Evolutionary conservation across 306 rosid species (phyloP).

Genomic region (Pterocarpus macrocarpus): DNA sequence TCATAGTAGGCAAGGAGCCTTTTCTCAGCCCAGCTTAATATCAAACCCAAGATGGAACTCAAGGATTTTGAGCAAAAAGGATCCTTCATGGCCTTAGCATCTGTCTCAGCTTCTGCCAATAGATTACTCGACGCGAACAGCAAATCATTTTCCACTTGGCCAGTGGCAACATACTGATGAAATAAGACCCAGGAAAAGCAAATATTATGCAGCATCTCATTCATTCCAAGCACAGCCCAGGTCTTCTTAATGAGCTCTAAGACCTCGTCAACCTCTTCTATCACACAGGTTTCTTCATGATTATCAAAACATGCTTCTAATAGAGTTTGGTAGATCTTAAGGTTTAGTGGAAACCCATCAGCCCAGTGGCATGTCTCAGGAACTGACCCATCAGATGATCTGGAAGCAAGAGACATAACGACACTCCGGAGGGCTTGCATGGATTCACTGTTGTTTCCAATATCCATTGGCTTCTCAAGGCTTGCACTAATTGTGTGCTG

Average conservation of each 20-base stretch:
- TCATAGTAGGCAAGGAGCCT: conserved; percentile 75
- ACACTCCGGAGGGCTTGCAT: conserved; percentile 63
- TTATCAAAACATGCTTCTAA: conserved; percentile 83
- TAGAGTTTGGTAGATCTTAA: conserved; percentile 76
- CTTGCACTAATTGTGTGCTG: conserved; percentile 57
- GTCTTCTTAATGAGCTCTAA: conserved; percentile 84
- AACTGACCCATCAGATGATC: conserved; percentile 66
- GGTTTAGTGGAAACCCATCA: conserved; percentile 84
- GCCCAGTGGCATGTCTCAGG: conserved; percentile 81
- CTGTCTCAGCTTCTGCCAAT: conserved; percentile 72
- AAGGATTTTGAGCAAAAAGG: conserved; percentile 55
- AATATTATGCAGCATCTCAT: conserved; percentile 78
- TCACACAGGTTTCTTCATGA: conserved; percentile 63
- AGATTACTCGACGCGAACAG: conserved; percentile 76
- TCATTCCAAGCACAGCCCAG: conserved; percentile 76
- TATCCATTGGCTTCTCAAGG: conserved; percentile 66
- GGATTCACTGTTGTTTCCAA: conserved; percentile 62
- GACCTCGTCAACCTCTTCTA: conserved; percentile 88
- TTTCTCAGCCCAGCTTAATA: conserved; percentile 75
- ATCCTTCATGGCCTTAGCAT: conserved; percentile 55
- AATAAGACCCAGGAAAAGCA: conserved; percentile 78
- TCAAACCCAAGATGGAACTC: conserved; percentile 59
- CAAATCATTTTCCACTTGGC: conserved; percentile 74
- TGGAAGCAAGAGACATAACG: conserved; percentile 75
- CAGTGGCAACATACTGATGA: conserved; percentile 67